Percentiles rank a stretch among this genome's conserved stretches.
Conservation (phyloP, 2,329 filamentous ascomycete genomes). For the Xylaria sp. region DNA sequence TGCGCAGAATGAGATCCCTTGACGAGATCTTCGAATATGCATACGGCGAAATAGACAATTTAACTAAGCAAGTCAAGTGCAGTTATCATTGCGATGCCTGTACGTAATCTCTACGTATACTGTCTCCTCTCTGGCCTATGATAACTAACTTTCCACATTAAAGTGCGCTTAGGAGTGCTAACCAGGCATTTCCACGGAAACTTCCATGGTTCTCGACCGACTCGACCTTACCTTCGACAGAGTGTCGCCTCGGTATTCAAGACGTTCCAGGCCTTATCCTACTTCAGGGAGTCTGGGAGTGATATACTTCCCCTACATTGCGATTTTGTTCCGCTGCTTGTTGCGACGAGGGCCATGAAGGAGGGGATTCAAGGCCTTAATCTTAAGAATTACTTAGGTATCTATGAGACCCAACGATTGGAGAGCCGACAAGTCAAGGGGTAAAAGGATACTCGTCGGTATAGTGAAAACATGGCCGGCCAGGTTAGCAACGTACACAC, state of each 20-base stretch:
- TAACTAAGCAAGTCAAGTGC: background rate
- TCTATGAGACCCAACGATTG: background rate
- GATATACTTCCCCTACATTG: background rate
- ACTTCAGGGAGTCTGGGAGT: too few relatives aligned
- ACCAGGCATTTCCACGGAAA: background rate
- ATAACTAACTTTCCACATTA: background rate
- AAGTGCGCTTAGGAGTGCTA: background rate
- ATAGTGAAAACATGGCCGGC: background rate
- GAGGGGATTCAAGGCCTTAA: background rate
- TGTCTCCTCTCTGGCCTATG: background rate
- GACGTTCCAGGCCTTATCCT: too few relatives aligned
- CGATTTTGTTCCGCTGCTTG: background rate
- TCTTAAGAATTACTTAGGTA: background rate
- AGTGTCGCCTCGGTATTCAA: background rate
- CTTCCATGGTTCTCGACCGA: background rate
- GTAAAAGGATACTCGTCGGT: background rate
- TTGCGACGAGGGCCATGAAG: background rate
- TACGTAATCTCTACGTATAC: background rate
- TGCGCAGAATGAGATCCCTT: background rate
- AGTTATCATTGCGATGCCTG: background rate
- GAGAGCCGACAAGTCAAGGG: background rate
- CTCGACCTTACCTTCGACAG: background rate
- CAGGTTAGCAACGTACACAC: background rate
- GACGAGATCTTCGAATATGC: background rate
- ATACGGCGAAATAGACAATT: background rate